These are phyloP conservation scores for Psidium guajava DNA, from an alignment of 345 rosid genomes.

Conservation along the genomic window DNA sequence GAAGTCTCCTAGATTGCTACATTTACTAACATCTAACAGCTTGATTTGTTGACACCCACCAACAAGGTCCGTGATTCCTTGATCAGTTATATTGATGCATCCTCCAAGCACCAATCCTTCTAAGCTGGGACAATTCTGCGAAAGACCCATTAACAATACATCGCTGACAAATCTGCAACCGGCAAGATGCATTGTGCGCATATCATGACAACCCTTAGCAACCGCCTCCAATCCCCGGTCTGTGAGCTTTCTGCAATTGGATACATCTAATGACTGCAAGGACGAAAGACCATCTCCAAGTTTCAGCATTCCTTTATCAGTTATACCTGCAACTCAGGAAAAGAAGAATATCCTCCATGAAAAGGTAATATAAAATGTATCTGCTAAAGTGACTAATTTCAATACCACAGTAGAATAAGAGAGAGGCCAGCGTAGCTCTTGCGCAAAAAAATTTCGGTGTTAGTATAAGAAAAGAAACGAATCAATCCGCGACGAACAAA, in stretches of 20 bases:
- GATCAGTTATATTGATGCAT: slow-evolving; percentile 55
- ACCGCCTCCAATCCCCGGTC: slow-evolving; percentile 74
- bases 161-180: slow-evolving; percentile 67
- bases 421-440: neutral
- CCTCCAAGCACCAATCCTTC: slow-evolving; percentile 70
- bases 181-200: slow-evolving; percentile 51
- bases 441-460: neutral
- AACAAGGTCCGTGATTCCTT: slow-evolving; percentile 59
- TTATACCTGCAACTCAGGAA: slow-evolving; percentile 41
- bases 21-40: slow-evolving; percentile 65
- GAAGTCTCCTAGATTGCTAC: slow-evolving; percentile 61
- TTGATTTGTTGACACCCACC: slow-evolving; percentile 52
- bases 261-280: slow-evolving; percentile 76
- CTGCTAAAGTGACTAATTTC: neutral
- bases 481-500: neutral
- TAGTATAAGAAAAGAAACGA: neutral
- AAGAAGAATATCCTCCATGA: neutral
- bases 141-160: slow-evolving; percentile 31
- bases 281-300: slow-evolving; percentile 60
- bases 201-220: slow-evolving; percentile 64
- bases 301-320: slow-evolving; percentile 60
- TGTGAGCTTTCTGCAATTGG: slow-evolving; percentile 73
- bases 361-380: neutral
- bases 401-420: neutral
- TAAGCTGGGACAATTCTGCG: slow-evolving; percentile 45